Evolutionary conservation across 805 yeast genomes (phyloP), one percentile per base, ranked within the genome.

Genomic region (Metschnikowia cubensis): DNA sequence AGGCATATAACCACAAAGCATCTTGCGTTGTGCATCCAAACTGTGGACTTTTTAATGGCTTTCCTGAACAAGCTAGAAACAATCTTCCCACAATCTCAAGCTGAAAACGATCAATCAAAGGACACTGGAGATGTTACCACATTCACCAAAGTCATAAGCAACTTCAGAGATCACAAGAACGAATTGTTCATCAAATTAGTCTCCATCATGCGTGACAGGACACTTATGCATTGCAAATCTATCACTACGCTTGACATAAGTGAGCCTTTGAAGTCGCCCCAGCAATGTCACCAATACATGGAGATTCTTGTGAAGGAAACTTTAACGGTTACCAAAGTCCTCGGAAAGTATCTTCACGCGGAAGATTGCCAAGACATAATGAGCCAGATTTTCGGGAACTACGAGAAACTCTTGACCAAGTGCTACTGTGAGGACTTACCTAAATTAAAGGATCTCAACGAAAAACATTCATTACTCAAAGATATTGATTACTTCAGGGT

Each of bases 1-100:
- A 82, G 78, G 54, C 90, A 85, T 59, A 85, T 87, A 45, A 83
- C 88, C 3, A 84, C 89, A 1, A 83, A 82, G 56, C 88, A 86
- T 63, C 62, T 86, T 45, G 84, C 89, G 0, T 71, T 85, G 36
- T 80, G 87, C 35, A 80, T 84, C 4, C 89, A 86, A 59, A 71
- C 83, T n/a, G 69, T 86, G 31, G 81, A 81, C 49, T 73, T 72
- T 52, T 53, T 59, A 44, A 59, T 61, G 6, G 69, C 75, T 31
- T 64, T 83, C 21, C 64, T 77, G 18, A 56, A 61, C 0, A 50
- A 72, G 18, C 57, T 79, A 1, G 57, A 58, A 34, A 40, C 41
- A 5, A 48, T 58, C 6, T 62, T 60, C 47, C 22, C 37, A 7
- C 33, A 45, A 29, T 38, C 42, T 10, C 37, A n/a, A 6, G 21